Percentiles rank a stretch among this genome's conserved stretches.
These are phyloP conservation scores for Boletus subluridellus DNA, from an alignment of 1,284 basidiomycete genomes.

Conservation along the genomic window DNA sequence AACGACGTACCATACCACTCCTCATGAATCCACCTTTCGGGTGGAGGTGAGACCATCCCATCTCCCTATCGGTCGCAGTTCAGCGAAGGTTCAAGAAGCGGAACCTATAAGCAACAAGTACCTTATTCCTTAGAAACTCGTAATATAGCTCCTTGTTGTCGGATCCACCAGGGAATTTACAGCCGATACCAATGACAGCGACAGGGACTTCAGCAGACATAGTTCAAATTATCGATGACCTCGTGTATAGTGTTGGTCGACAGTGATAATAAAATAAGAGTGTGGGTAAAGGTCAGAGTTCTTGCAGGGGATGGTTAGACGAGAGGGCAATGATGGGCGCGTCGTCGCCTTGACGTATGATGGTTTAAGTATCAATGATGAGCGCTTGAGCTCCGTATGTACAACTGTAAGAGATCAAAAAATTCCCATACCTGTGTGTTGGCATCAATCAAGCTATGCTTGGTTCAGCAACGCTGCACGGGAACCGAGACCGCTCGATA, in stretches of 20 bases:
- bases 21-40: constrained; percentile 28
- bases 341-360: background rate
- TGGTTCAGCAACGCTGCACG: background rate
- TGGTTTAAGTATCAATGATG: constrained; percentile 9
- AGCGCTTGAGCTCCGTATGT: no score
- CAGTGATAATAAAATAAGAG: background rate
- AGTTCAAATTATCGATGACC: background rate
- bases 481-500: background rate
- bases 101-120: background rate
- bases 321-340: background rate
- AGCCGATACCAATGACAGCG: constrained; percentile 33
- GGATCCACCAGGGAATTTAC: constrained; percentile 32
- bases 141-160: constrained; percentile 31
- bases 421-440: background rate
- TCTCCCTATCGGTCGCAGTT: constrained; percentile 23
- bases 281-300: background rate
- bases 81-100: background rate
- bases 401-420: background rate
- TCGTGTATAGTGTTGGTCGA: background rate
- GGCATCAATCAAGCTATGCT: constrained; percentile 16
- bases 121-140: constrained; percentile 32
- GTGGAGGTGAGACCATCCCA: constrained; percentile 28
- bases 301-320: background rate
- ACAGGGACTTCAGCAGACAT: constrained; percentile 32
- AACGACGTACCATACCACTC: constrained; percentile 30